phyloP scores from a whole-genome alignment of 2,329 filamentous ascomycete genomes.

The Grosmannia serpens region DNA sequence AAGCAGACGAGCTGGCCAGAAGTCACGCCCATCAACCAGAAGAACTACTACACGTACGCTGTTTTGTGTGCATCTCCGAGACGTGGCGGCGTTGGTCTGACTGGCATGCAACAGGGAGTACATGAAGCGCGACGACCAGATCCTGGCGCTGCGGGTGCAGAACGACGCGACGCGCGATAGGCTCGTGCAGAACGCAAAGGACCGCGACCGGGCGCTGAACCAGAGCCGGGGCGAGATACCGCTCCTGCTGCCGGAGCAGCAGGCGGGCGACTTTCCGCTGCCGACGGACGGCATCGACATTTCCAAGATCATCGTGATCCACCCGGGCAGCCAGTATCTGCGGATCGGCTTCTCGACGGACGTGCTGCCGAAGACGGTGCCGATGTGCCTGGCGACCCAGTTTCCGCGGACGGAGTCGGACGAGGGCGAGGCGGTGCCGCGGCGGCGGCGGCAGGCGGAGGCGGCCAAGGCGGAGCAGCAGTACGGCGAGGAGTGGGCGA shows the following conservation, averaged over 20 bases:
- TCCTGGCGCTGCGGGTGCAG: slow-evolving; percentile 77
- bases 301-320: slow-evolving; percentile 88
- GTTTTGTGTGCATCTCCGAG: too few species aligned
- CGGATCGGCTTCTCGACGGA: slow-evolving; percentile 93
- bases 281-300: slow-evolving; percentile 55
- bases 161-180: slow-evolving; percentile 76
- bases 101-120: slow-evolving; percentile 47
- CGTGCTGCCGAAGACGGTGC: slow-evolving; percentile 84
- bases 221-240: slow-evolving; percentile 54
- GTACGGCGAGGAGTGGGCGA: slow-evolving; percentile 73
- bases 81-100: slow-evolving; percentile 10
- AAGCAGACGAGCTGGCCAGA: slow-evolving; percentile 90
- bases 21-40: slow-evolving; percentile 90
- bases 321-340: slow-evolving; percentile 90
- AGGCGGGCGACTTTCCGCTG: slow-evolving; percentile 34
- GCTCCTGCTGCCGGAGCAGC: slow-evolving; percentile 47
- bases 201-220: slow-evolving; percentile 74
- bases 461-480: slow-evolving; percentile 58
- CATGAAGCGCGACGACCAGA: slow-evolving; percentile 95
- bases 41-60: slow-evolving; percentile 98
- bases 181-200: slow-evolving; percentile 76
- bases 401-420: slow-evolving; percentile 73
- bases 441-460: slow-evolving; percentile 52
- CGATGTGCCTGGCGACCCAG: slow-evolving; percentile 80
- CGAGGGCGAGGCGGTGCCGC: slow-evolving; percentile 66